Base-by-base conservation (phyloP, 2,329 filamentous ascomycete species). In the Zopfia rhizophila region DNA sequence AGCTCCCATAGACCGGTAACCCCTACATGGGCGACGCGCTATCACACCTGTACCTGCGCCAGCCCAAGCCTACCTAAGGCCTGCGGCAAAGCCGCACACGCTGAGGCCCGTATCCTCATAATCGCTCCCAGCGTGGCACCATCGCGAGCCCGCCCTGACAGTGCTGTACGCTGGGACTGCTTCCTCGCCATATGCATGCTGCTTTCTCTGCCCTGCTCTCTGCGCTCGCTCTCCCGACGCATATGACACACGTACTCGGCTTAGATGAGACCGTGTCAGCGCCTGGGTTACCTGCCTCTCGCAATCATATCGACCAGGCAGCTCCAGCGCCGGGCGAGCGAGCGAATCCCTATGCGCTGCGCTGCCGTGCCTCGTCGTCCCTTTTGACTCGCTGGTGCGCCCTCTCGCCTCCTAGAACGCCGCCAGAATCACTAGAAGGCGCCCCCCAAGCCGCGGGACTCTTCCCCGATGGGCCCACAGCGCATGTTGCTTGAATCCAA, bases 391-490 rank as follows among this genome's bases (percentile, higher is more conserved):
- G 44, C 51, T 45, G 33, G 27, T 19, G 33, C 36, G 24, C 18
- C 28, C n/a, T 36, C 38, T 39, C 38, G 39, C 51, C 30, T 32
- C 38, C 44, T 38, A 42, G 48, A 41, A 51, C 43, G 46, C 49
- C 63, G 53, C 55, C 60, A 66, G 64, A 66, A 68, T 56, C 58
- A 57, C 51, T 47, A 45, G 43, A 31, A 43, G 25, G 33, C 25
- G 19, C 28, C 56, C 57, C 50, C 56, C 54, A 47, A 48, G 50
- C 53, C 53, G 61, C 66, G 65, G 65, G 46, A 56, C 53, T 48
- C 42, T 68, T 66, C 68, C 65, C 65, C 65, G 65, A 55, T 55
- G 59, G 59, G 58, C 52, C 63, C 62, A 59, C 58, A 46, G 53
- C 55, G 37, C 45, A 37, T 30, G 44, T 41, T 43, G 48, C 53